A percentile compares a stretch with the other conserved stretches of the same genome.
phyloP scores from a whole-genome alignment of 2,329 filamentous ascomycete genomes.

The Macrophomina pseudophaseolina region DNA sequence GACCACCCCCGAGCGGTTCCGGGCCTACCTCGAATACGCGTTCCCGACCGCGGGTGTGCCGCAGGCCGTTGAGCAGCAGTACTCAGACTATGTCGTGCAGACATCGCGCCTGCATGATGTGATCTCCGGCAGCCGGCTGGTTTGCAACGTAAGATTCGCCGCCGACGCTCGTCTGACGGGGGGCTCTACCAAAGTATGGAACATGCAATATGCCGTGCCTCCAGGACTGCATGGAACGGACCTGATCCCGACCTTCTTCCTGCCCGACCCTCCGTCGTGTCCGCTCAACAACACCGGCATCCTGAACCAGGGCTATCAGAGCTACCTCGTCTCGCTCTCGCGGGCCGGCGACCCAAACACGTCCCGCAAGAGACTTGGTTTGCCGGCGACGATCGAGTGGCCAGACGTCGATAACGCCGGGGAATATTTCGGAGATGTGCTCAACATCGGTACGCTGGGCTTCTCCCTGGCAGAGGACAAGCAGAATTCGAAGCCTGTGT shows the following conservation, averaged over 20 bases:
- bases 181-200: neutral
- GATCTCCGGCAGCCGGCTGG: constrained; percentile 1
- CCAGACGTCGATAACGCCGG: neutral
- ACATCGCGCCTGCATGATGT: neutral
- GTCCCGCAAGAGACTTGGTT: neutral
- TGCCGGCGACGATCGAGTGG: constrained; percentile 10
- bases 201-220: constrained; percentile 9
- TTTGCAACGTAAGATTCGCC: neutral
- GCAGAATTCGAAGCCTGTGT: neutral
- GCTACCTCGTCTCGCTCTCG: constrained; percentile 5
- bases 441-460: neutral
- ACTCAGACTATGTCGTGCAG: neutral
- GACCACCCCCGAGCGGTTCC: constrained; percentile 30
- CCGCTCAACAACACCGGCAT: neutral
- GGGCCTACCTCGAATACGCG: neutral
- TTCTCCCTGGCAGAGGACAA: neutral
- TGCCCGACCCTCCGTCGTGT: neutral
- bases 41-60: constrained; percentile 7
- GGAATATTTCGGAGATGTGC: neutral
- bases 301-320: constrained; percentile 2
- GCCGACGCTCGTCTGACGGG: neutral
- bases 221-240: constrained; percentile 2
- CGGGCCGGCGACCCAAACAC: constrained; percentile 11
- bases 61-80: neutral
- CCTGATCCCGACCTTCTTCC: constrained; percentile 11